These are phyloP conservation scores for Neurospora sp. DNA, from an alignment of 495 filamentous ascomycete genomes.

Conservation along the genomic window DNA sequence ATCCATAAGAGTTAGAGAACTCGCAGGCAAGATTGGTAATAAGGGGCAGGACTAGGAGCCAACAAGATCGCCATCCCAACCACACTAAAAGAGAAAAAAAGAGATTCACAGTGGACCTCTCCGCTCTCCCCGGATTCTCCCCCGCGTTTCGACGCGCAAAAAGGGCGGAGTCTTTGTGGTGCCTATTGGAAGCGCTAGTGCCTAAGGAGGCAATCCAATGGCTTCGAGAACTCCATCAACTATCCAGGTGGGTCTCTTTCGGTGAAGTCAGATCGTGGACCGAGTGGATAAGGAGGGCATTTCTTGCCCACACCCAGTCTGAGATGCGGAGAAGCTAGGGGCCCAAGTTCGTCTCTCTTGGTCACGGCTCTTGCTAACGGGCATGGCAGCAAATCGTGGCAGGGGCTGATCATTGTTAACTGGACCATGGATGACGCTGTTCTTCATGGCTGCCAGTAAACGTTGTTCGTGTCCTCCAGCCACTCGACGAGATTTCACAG, in stretches of 20 bases:
- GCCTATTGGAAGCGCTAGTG: conserved; percentile 4
- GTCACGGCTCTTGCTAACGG: conserved; percentile 10
- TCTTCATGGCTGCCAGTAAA: neutral
- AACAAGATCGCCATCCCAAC: neutral
- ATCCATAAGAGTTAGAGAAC: neutral
- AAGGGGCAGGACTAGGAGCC: neutral
- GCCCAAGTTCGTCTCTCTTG: neutral
- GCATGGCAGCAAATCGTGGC: neutral
- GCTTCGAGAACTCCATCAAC: conserved; percentile 2
- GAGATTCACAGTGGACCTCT: neutral
- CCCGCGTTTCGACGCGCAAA: neutral
- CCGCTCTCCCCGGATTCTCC: neutral
- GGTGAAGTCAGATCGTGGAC: neutral
- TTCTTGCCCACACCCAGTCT: neutral
- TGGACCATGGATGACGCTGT: neutral
- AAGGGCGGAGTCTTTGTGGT: conserved; percentile 2
- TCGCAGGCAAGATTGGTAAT: neutral
- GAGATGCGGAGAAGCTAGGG: conserved; percentile 9
- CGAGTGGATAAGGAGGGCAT: conserved; percentile 3
- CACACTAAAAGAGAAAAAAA: neutral
- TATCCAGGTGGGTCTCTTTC: neutral
- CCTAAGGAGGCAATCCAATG: conserved; percentile 3
- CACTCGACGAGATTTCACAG: neutral
- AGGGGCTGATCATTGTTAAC: neutral
- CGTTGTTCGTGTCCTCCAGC: neutral